phyloP scores from a whole-genome alignment of 2,329 filamentous ascomycete genomes.

The Apiospora rasikravindrae region DNA sequence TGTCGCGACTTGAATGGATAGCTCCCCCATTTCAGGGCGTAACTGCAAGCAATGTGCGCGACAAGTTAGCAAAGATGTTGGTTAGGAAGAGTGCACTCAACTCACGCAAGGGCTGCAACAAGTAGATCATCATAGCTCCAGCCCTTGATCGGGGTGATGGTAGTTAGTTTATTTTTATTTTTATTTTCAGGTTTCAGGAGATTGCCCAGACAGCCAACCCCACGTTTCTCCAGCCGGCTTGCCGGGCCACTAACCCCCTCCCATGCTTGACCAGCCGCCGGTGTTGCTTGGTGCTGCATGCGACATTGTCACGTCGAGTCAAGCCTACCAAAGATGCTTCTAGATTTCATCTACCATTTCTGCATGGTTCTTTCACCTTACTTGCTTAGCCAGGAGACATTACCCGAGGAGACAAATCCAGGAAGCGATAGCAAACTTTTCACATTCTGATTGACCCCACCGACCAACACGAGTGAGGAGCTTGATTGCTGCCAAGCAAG shows the following conservation, averaged over 20 bases:
- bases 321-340: background rate
- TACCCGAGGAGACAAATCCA: background rate
- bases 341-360: background rate
- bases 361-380: too few relatives aligned
- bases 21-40: too few relatives aligned
- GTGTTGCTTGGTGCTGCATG: background rate
- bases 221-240: background rate
- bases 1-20: background rate
- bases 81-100: background rate
- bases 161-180: background rate
- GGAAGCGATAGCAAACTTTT: background rate
- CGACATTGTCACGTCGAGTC: background rate
- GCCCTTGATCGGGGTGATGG: background rate
- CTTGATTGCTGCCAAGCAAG: background rate
- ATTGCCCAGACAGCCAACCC: background rate
- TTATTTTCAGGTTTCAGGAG: background rate
- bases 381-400: too few relatives aligned
- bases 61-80: background rate
- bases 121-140: background rate
- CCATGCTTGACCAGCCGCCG: background rate
- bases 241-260: background rate
- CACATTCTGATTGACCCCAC: conserved; percentile 4
- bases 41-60: background rate
- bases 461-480: background rate
- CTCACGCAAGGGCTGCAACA: background rate